Evolutionary conservation across 306 rosid genomes (phyloP), one percentile per base, ranked within the genome.

Genomic region (Begonia masoniana): DNA sequence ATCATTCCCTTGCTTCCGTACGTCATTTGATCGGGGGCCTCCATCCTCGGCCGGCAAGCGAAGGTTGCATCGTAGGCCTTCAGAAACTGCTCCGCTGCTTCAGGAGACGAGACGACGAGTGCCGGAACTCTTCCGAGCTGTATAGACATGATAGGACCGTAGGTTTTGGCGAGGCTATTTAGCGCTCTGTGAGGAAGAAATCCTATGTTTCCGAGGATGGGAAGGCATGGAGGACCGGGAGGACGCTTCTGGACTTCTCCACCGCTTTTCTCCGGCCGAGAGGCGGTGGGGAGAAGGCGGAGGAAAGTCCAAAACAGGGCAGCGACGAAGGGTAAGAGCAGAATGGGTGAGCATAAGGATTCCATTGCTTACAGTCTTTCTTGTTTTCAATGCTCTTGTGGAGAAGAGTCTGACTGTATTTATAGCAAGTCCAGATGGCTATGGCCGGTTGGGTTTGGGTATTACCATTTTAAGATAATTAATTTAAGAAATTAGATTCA

Each of bases 91-190:
- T 14, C 57, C 7, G 77, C 74, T 0, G 55, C 59, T 1, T 65
- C 52, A 0, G 70, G 46, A 0, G 75, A 64, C 17, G 70, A 63
- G 16, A 63, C n/a, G 2, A 63, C 39, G 31, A 70, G 2, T 0
- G 50, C n/a, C 0, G 58, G 65, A 2, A 69, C 19, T 0, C 35
- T 13, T 4, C 80, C 80, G 0, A 79, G 57, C 5, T 57, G 63
- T 8, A 83, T 21, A 9, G 52, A 62, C 82, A 83, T 77, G 52
- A 83, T 57, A n/a, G 87, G 76, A 1, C 84, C 84, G 13, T 79
- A 55, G 9, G 10, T 61, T 48, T 61, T 69, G 46, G 87, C 61
- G 17, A 62, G 93, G n/a, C 57, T 12, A 13, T 61, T 58, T 50
- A 76, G 50, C 36, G 55, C 65, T 9, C 16, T 51, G 45, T 79